Base-by-base conservation (phyloP, 129 eudicot genomes). In the Pittosporum tobira region DNA sequence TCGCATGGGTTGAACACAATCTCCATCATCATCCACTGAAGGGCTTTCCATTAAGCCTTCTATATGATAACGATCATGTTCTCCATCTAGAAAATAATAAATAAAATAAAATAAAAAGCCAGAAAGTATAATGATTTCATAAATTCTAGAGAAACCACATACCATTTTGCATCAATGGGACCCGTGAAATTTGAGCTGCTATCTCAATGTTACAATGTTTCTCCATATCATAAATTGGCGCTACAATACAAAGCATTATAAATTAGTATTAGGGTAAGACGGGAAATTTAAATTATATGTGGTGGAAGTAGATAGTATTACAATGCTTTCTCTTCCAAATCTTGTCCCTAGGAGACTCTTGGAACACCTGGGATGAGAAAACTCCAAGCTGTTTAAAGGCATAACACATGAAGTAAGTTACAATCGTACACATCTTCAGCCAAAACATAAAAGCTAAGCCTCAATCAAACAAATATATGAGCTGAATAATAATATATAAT, bases 21-120 rank as follows among this genome's bases (percentile, higher is more conserved):
- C 94, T 52, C 88, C 87, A 58, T 88, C 94, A 71, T 88, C 94
- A 77, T 88, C 90, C 60, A 83, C 96, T 48, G 91, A 84, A 48
- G 96, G 96, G 73, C 87, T 84, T 56, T 88, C 96, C 94, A 88
- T 82, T 47, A 84, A 68, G 59, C 96, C 96, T 73, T 88, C 94
- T 65, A 88, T 72, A 59, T 81, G 81, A 77, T 84, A 88, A 19
- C 68, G 88, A 63, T 84, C 84, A 63, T 70, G 96, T 36, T 71
- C 85, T 67, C 88, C 87, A 81, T 80, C 96, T 88, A 72, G 21
- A 67, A 57, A 52, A 34, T 3, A 34, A 34, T 34, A 34, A 34
- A 34, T 8, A 34, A 3, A 8, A 34, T 3, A 34, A 8, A 34
- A 34, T 3, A 8, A 34, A 3, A 3, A 34, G 3, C 8, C 5